Percentiles rank a stretch among this genome's conserved stretches.
These are phyloP conservation scores for Aureobasidium sp. DNA, from an alignment of 2,329 filamentous ascomycete genomes.

Conservation along the genomic window DNA sequence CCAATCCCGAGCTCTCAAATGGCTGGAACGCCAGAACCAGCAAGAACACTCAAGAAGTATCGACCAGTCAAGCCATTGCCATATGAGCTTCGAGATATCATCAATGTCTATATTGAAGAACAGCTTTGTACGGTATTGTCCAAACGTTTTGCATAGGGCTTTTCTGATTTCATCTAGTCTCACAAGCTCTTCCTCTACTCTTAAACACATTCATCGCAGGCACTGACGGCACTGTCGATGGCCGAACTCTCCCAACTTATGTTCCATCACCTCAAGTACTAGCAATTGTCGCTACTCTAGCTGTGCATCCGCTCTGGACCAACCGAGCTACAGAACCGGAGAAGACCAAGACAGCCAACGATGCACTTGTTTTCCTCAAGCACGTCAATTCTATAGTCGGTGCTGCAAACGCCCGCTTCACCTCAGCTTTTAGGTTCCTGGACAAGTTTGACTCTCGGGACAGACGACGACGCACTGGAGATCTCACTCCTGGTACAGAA, in stretches of 20 bases:
- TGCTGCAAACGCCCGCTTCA: constrained; percentile 60
- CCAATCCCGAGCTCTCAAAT: constrained; percentile 10
- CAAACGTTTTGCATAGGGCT: background rate
- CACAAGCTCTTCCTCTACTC: constrained; percentile 45
- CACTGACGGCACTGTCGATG: constrained; percentile 20
- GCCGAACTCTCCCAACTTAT: constrained; percentile 42
- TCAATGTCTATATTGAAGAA: constrained; percentile 67
- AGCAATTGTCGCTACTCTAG: constrained; percentile 68
- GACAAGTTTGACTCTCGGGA: constrained; percentile 4
- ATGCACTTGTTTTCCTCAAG: constrained; percentile 62
- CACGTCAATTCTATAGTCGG: constrained; percentile 58
- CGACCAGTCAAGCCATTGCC: constrained; percentile 46
- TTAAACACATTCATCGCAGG: constrained; percentile 54
- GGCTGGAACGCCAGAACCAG: background rate
- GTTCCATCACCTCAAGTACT: constrained; percentile 66
- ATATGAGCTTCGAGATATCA: constrained; percentile 57
- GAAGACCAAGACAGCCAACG: constrained; percentile 53
- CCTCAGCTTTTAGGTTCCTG: constrained; percentile 63
- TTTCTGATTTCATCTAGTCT: constrained; percentile 15
- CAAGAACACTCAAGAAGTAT: constrained; percentile 3
- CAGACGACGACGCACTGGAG: constrained; percentile 12
- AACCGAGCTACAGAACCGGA: constrained; percentile 58
- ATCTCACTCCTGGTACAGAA: constrained; percentile 21
- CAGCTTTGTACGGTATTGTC: constrained; percentile 47
- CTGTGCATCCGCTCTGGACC: constrained; percentile 73